phyloP scores from a whole-genome alignment of 306 rosid genomes.

The Gastrolobium bilobum region DNA sequence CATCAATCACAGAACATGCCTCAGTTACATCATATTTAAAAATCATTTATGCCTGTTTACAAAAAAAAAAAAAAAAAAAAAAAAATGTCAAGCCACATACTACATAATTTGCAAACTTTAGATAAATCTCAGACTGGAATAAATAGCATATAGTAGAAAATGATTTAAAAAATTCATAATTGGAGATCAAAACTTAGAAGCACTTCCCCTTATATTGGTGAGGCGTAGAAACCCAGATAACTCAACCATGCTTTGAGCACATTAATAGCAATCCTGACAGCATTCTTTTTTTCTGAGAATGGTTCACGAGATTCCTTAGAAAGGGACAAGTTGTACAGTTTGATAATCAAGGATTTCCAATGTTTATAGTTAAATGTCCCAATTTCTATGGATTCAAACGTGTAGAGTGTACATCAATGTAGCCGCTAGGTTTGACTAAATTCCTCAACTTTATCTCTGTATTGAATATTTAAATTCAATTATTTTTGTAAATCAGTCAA shows the following conservation, averaged over 20 bases:
- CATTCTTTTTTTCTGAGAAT: too few species aligned
- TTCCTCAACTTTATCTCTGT: background rate
- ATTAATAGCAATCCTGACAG: too few species aligned
- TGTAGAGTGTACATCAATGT: background rate
- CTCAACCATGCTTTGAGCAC: too few species aligned
- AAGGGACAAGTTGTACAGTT: slow-evolving; percentile 11
- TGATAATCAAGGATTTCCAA: slow-evolving; percentile 9
- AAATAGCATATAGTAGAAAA: background rate
- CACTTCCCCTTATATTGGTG: background rate
- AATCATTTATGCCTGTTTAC: slow-evolving; percentile 16
- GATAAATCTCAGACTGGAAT: slow-evolving; percentile 14
- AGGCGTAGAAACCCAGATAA: background rate
- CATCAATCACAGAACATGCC: slow-evolving; percentile 22
- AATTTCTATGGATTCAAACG: background rate
- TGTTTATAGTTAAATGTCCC: background rate
- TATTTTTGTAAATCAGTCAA: background rate
- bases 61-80: too few species aligned
- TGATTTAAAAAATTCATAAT: background rate
- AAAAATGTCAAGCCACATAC: background rate
- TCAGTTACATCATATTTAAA: background rate
- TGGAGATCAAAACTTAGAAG: background rate
- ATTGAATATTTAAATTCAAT: background rate
- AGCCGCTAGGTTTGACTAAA: background rate
- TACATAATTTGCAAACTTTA: background rate
- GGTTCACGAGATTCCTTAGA: slow-evolving; percentile 42